Evolutionary conservation across 129 eudicot genomes (phyloP).

Genomic region (Centaurea solstitialis): DNA sequence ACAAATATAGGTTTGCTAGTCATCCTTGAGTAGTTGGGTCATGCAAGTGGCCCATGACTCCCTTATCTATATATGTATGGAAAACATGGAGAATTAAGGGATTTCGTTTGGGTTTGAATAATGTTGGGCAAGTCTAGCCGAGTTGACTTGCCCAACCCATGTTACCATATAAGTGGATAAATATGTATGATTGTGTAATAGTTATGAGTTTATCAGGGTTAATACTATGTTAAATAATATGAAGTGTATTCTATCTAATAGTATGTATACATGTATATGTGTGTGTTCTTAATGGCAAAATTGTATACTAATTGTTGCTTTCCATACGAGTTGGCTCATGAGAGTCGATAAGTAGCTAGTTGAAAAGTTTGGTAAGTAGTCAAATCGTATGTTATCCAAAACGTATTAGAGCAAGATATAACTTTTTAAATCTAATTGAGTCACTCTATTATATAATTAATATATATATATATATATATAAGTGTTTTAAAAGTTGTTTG

Average conservation of each 20-base stretch:
- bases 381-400: neutral
- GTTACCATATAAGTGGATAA: neutral
- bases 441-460: no score
- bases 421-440: neutral
- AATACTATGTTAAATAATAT: neutral
- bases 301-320: neutral
- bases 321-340: neutral
- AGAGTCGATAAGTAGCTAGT: no score
- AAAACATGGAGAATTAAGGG: neutral
- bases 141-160: neutral
- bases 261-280: neutral
- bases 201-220: neutral
- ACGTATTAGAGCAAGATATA: neutral
- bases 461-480: no score
- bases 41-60: neutral
- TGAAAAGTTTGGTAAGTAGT: neutral
- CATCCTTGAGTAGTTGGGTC: neutral
- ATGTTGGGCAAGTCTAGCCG: neutral
- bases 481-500: neutral
- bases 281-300: neutral
- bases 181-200: neutral
- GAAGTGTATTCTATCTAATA: neutral
- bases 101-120: conserved; percentile 1
- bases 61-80: neutral
- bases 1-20: neutral